Percentiles rank a stretch among this genome's conserved stretches.
phyloP scores from a whole-genome alignment of 2,329 filamentous ascomycete species.

The Phyllosticta ampelicida region DNA sequence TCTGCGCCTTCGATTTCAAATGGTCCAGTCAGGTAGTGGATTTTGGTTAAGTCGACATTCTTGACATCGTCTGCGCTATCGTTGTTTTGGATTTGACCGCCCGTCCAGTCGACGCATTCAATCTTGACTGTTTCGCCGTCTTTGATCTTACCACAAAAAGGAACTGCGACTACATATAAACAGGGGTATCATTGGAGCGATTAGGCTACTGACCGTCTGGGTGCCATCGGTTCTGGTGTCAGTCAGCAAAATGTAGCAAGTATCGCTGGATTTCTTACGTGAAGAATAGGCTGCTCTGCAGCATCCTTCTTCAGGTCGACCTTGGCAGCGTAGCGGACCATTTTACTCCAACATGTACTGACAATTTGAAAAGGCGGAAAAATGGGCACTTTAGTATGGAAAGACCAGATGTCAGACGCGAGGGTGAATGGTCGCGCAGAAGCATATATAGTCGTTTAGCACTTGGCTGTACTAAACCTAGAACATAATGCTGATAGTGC shows the following conservation, averaged over 20 bases:
- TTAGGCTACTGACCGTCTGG: slow-evolving; percentile 56
- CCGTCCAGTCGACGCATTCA: slow-evolving; percentile 70
- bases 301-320: slow-evolving; percentile 65
- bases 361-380: background rate
- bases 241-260: background rate
- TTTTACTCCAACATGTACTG: background rate
- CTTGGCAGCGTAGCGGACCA: slow-evolving; percentile 59
- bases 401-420: background rate
- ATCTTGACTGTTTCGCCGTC: slow-evolving; percentile 86
- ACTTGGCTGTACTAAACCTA: background rate
- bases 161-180: slow-evolving; percentile 45
- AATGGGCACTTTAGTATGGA: background rate
- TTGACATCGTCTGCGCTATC: slow-evolving; percentile 82
- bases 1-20: slow-evolving; percentile 78
- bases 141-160: slow-evolving; percentile 59
- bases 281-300: slow-evolving; percentile 55
- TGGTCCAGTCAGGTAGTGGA: slow-evolving; percentile 83
- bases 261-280: slow-evolving; percentile 43
- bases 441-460: background rate
- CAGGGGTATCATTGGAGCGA: background rate
- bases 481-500: background rate
- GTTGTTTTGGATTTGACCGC: slow-evolving; percentile 76
- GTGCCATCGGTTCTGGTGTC: slow-evolving; percentile 76
- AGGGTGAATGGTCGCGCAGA: background rate
- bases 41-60: slow-evolving; percentile 70